Percentiles rank a stretch among this genome's conserved stretches.
phyloP scores from a whole-genome alignment of 2,329 filamentous ascomycete genomes.

The Aspergillus calidoustus region DNA sequence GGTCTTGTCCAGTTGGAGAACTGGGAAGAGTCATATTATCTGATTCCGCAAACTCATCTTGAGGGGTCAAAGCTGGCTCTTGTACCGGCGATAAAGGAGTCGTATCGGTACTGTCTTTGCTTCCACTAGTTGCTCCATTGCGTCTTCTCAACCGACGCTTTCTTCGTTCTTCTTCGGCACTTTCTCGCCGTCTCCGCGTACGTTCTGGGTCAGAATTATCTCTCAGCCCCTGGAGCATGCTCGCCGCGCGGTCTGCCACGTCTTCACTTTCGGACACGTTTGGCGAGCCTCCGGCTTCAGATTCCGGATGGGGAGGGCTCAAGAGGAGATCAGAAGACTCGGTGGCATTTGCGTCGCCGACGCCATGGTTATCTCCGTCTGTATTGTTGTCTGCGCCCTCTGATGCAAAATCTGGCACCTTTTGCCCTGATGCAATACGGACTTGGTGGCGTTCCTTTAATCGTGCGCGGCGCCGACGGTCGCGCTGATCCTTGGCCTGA shows the following conservation, averaged over 20 bases:
- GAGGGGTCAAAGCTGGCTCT: constrained; percentile 38
- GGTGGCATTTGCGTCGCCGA: constrained; percentile 46
- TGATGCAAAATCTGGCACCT: constrained; percentile 72
- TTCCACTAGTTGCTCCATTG: constrained; percentile 51
- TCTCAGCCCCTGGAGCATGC: constrained; percentile 81
- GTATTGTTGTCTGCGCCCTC: constrained; percentile 64
- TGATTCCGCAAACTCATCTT: constrained; percentile 25
- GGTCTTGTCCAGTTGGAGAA: constrained; percentile 28
- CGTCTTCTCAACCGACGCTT: constrained; percentile 69
- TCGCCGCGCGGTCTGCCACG: constrained; percentile 81
- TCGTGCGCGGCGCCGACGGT: constrained; percentile 81
- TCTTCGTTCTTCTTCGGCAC: constrained; percentile 77
- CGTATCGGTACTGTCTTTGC: constrained; percentile 43
- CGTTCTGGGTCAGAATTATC: constrained; percentile 61
- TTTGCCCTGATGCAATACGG: constrained; percentile 84
- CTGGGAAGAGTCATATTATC: constrained; percentile 31
- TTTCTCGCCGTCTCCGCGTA: constrained; percentile 70
- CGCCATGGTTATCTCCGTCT: constrained; percentile 47
- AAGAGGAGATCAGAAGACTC: constrained; percentile 48
- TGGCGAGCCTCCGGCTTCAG: constrained; percentile 39
- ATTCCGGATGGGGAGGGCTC: constrained; percentile 53
- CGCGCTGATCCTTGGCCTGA: constrained; percentile 84
- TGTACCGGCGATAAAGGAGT: constrained; percentile 35
- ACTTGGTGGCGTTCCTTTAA: constrained; percentile 91
- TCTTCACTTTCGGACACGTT: constrained; percentile 65